phyloP scores from a whole-genome alignment of 805 yeast species.

The Zygotorulaspora florentina region DNA sequence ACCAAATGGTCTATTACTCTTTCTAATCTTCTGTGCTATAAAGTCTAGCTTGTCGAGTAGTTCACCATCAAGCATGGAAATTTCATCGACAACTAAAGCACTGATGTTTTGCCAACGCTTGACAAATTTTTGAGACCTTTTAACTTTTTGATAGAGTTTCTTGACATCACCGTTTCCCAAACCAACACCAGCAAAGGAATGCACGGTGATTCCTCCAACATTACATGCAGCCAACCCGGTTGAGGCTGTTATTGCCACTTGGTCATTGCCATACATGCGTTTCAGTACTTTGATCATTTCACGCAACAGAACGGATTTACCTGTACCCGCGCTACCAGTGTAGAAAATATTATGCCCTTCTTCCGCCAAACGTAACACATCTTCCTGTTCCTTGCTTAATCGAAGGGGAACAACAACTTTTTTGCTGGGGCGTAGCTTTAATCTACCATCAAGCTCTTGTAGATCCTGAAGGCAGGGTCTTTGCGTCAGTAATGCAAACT shows the following conservation, averaged over 20 bases:
- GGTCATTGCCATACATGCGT: constrained; percentile 41
- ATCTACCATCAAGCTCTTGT: constrained; percentile 11
- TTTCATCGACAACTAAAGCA: constrained; percentile 71
- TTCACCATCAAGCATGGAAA: constrained; percentile 74
- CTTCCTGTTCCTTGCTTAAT: constrained; percentile 58
- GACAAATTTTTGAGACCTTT: constrained; percentile 45
- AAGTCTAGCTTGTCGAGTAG: constrained; percentile 59
- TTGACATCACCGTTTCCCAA: constrained; percentile 54
- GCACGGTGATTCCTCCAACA: constrained; percentile 74
- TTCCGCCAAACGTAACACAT: constrained; percentile 60
- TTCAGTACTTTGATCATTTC: constrained; percentile 54
- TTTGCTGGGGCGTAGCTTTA: constrained; percentile 20
- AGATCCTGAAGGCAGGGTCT: constrained; percentile 17
- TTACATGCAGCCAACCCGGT: constrained; percentile 83
- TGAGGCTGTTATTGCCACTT: constrained; percentile 76
- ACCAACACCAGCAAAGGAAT: constrained; percentile 76
- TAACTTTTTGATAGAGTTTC: constrained; percentile 48
- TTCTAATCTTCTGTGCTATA: constrained; percentile 52
- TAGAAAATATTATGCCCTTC: constrained; percentile 71
- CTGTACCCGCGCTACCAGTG: constrained; percentile 98
- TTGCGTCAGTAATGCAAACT: constrained; percentile 33
- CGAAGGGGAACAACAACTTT: constrained; percentile 31
- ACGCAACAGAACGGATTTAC: constrained; percentile 82
- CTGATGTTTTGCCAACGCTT: constrained; percentile 52
- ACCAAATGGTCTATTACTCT: constrained; percentile 58